Evolutionary conservation across 1,139 yeast genomes (phyloP).

Genomic region (Yamadazyma kanchanaburiensis): DNA sequence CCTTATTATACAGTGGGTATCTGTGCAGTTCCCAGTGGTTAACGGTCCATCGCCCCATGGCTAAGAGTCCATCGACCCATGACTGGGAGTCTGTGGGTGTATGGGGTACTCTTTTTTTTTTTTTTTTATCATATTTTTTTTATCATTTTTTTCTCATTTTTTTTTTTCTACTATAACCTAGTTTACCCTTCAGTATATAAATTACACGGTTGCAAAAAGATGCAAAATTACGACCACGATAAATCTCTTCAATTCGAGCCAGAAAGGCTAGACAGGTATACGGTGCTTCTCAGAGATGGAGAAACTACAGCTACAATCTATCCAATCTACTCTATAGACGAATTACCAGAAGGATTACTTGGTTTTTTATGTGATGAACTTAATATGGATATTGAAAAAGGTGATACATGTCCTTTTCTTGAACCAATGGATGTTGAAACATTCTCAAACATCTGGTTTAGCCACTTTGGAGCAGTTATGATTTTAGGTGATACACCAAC

Average conservation of each 20-base stretch:
- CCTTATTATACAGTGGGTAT: too few species aligned
- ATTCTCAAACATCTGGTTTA: conserved; percentile 84
- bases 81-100: too few species aligned
- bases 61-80: too few species aligned
- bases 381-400: conserved; percentile 87
- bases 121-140: not conserved
- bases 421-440: conserved; percentile 71
- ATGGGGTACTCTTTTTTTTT: too few species aligned
- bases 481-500: conserved; percentile 69
- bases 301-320: conserved; percentile 90
- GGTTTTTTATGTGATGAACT: conserved; percentile 87
- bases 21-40: too few species aligned
- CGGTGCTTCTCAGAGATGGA: conserved; percentile 80
- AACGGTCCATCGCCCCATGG: too few species aligned
- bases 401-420: conserved; percentile 83
- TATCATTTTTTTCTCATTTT: not conserved
- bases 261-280: conserved; percentile 39
- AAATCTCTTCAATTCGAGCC: conserved; percentile 27
- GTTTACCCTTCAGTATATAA: not conserved
- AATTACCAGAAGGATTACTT: conserved; percentile 72
- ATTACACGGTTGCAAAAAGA: conserved; percentile 6
- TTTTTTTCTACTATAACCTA: too few species aligned
- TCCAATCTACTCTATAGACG: conserved; percentile 65
- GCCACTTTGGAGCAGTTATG: conserved; percentile 83
- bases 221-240: conserved; percentile 6